Conservation (phyloP, 2,329 filamentous ascomycete genomes). For the Fusarium drepaniforme region DNA sequence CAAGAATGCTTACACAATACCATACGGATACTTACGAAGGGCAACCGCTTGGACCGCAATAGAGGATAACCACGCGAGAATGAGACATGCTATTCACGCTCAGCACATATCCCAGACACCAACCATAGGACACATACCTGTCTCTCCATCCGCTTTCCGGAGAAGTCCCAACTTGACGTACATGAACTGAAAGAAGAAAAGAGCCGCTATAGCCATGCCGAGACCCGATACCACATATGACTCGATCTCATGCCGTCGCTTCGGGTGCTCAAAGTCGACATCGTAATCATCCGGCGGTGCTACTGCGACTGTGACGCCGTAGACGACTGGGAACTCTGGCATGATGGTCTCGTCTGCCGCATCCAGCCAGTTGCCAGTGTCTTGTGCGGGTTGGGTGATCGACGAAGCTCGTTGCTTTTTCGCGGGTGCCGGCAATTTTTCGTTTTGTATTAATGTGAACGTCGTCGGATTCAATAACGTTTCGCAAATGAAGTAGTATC, state of each 20-base stretch:
- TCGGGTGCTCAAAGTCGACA: constrained; percentile 50
- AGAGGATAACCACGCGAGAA: constrained; percentile 38
- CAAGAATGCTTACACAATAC: no score
- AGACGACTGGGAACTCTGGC: constrained; percentile 27
- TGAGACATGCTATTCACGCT: constrained; percentile 26
- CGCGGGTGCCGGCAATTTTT: neutral
- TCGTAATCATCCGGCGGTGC: constrained; percentile 47
- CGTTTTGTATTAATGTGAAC: neutral
- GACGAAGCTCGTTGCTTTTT: neutral
- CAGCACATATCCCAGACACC: neutral
- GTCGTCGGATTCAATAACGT: neutral
- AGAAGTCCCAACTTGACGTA: constrained; percentile 41
- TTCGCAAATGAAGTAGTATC: neutral
- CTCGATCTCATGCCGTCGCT: constrained; percentile 34
- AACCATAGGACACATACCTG: constrained; percentile 21
- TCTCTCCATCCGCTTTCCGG: constrained; percentile 34
- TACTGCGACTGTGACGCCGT: constrained; percentile 35
- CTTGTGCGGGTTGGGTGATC: neutral
- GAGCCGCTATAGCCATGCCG: constrained; percentile 32
- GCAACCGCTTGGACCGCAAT: constrained; percentile 30
- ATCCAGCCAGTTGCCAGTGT: neutral
- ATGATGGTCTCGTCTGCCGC: constrained; percentile 3
- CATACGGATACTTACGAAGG: constrained; percentile 24
- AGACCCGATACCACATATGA: constrained; percentile 35
- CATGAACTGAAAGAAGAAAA: constrained; percentile 42